A percentile compares a stretch with the other conserved stretches of the same genome.
phyloP scores from a whole-genome alignment of 345 rosid species.

The Eucalyptus sideroxylon region DNA sequence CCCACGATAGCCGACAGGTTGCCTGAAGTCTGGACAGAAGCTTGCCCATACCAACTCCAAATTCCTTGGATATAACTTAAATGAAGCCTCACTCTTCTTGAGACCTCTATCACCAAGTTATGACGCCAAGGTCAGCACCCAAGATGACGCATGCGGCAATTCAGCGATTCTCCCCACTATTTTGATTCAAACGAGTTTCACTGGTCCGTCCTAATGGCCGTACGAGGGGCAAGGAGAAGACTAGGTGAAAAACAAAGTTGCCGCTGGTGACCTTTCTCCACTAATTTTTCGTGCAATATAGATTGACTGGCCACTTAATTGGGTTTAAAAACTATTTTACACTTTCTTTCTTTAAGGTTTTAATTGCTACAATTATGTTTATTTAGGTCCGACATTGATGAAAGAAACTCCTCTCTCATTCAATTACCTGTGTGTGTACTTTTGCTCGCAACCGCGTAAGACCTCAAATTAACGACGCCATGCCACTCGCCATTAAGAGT shows the following conservation, averaged over 20 bases:
- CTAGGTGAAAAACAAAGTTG: not conserved
- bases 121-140: not conserved
- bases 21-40: not conserved
- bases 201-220: not conserved
- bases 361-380: not conserved
- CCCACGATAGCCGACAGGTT: not conserved
- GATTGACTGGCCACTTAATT: not conserved
- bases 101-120: not conserved
- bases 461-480: not conserved
- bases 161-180: not conserved
- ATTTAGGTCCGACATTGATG: not conserved
- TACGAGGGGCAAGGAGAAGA: not conserved
- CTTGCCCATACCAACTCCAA: not conserved
- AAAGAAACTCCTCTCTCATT: not conserved
- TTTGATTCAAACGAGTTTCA: not conserved
- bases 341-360: not conserved
- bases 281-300: not conserved
- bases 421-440: not conserved
- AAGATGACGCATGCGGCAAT: not conserved
- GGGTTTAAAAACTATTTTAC: not conserved
- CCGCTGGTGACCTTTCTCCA: not conserved
- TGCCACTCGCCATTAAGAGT: not conserved
- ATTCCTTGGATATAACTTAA: accelerated
- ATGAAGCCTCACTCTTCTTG: not conserved
- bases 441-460: not conserved